These are phyloP conservation scores for Sabuloglossum arenarium DNA, from an alignment of 495 filamentous ascomycete species.

Conservation along the genomic window DNA sequence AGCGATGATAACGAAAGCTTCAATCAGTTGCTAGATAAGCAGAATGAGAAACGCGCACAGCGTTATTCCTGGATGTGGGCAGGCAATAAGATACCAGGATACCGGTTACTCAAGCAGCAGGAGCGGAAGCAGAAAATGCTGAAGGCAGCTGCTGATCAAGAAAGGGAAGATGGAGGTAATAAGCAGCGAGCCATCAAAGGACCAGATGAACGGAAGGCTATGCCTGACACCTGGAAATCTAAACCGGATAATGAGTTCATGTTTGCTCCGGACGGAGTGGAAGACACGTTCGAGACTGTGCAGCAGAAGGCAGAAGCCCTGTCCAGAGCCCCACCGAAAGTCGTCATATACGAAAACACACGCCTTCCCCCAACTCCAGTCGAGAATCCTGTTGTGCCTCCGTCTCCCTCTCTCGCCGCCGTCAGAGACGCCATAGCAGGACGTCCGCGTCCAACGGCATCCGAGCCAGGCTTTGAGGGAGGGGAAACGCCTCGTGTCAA, in stretches of 20 bases:
- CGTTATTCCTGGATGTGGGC: conserved; percentile 78
- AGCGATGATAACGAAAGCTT: conserved; percentile 96
- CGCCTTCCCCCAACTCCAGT: conserved; percentile 30
- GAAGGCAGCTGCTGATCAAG: conserved; percentile 26
- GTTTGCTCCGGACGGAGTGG: conserved; percentile 59
- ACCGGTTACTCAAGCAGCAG: conserved; percentile 65
- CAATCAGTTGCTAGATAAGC: conserved; percentile 76
- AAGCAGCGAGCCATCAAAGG: conserved; percentile 32
- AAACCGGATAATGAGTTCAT: conserved; percentile 67
- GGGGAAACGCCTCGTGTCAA: conserved; percentile 70
- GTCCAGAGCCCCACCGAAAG: conserved; percentile 56
- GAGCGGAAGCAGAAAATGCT: conserved; percentile 35
- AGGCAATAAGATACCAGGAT: conserved; percentile 72
- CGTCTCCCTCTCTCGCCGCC: conserved; percentile 67
- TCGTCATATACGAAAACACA: conserved; percentile 70
- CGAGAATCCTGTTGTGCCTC: conserved; percentile 26
- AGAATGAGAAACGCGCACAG: conserved; percentile 62
- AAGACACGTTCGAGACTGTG: conserved; percentile 43
- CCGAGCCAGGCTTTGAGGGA: conserved; percentile 42
- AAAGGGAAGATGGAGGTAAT: conserved; percentile 24
- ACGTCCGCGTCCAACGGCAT: conserved; percentile 36
- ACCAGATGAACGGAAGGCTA: conserved; percentile 49
- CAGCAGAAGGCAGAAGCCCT: conserved; percentile 42
- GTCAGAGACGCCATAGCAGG: conserved; percentile 77
- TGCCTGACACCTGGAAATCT: conserved; percentile 54